Base-by-base conservation (phyloP, 495 filamentous ascomycete species). In the Podospora tetraspora region DNA sequence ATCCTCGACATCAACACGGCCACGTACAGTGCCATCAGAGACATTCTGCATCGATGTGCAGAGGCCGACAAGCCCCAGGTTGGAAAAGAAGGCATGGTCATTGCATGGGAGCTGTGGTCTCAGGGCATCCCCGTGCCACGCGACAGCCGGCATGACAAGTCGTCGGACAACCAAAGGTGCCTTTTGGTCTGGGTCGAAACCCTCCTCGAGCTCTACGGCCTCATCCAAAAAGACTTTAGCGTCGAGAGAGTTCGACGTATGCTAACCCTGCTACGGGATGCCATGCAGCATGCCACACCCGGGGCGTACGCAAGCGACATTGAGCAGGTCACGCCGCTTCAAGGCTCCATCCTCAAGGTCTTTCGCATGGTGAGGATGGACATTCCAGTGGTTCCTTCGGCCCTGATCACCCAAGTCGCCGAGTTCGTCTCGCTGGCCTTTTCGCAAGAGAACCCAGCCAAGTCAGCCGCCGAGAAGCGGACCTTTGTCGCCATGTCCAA, bases 401-500 rank as follows among this genome's bases (percentile, higher is more conserved):
- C 86, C 4, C 81, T 96, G 66, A 84, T 96, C 63, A 78, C 81
- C 43, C 86, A 89, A 59, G 82, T 94, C 19, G 84, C 91, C 7
- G 84, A 90, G 43, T 85, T 96, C 58, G 85, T 87, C 22, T 87
- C 86, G 0, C 74, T 99, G 16, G 86, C 92, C 3, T 92, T 90
- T 74, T 74, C 77, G 6, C 74, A 77, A 56, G 74, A 75, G 7
- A 69, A 76, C 29, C 34, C 73, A 4, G 69, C 74, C 23, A 74
- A 77, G 63, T 79, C 76, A 3, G 70, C 71, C 5, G 61, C 77
- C 2, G 77, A 79, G 66, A 85, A 82, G 68, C 88, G 90, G 3
- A 93, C 91, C 1, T 97, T 91, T 74, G 87, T 99, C 61, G 93
- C 95, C 21, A 86, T 98, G 73, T 93, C 93, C 0, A 92, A 90